Conservation (phyloP, 306 rosid genomes). For the Medicago ruthenica region DNA sequence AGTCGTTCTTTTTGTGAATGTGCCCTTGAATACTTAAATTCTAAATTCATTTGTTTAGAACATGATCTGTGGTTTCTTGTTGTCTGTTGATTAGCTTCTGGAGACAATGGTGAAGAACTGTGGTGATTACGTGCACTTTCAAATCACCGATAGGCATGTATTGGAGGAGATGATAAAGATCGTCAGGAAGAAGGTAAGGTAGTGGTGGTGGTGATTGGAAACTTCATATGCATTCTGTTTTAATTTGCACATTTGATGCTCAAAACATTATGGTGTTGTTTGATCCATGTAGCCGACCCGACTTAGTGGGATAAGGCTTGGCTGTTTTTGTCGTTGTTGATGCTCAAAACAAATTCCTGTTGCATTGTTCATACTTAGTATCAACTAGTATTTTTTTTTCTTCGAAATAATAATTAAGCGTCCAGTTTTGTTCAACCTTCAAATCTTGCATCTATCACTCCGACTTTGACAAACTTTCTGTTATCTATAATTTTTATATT, state of each 20-base stretch:
- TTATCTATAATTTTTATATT: background rate
- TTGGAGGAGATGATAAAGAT: constrained; percentile 95
- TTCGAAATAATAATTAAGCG: background rate
- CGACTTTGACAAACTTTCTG: background rate
- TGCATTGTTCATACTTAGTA: background rate
- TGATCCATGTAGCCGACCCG: no score
- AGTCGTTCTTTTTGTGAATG: constrained; percentile 32
- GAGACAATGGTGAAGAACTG: constrained; percentile 99
- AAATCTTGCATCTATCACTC: constrained; percentile 18
- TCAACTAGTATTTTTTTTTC: background rate
- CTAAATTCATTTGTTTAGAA: constrained; percentile 7
- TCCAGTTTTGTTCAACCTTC: background rate
- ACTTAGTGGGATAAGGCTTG: no score
- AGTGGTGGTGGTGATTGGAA: constrained; percentile 29
- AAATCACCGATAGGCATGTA: constrained; percentile 86
- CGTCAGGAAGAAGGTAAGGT: constrained; percentile 91
- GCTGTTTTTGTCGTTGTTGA: background rate
- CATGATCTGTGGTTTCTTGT: constrained; percentile 48
- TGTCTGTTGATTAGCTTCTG: constrained; percentile 66
- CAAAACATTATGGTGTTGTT: background rate
- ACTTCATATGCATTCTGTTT: constrained; percentile 30
- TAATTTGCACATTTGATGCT: constrained; percentile 35
- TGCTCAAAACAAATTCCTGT: constrained; percentile 27
- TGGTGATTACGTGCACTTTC: constrained; percentile 88
- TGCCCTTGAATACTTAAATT: constrained; percentile 12